Percentiles rank a stretch among this genome's conserved stretches.
These are phyloP conservation scores for Daedalea quercina DNA, from an alignment of 768 basidiomycete genomes.

Conservation along the genomic window DNA sequence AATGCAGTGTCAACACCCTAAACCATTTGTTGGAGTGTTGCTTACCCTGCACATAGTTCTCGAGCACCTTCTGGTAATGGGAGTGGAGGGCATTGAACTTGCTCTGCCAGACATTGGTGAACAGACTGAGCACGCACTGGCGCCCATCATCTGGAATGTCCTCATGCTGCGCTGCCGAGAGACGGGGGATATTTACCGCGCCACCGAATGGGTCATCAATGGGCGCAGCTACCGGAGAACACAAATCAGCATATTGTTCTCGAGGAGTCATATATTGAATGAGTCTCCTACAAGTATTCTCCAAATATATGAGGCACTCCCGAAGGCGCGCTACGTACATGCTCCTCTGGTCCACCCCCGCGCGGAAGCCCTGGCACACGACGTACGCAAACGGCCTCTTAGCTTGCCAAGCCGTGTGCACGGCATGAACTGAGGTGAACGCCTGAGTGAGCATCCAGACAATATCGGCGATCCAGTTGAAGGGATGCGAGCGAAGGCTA, in stretches of 20 bases:
- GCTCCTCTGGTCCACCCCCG: not conserved
- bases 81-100: too few species aligned
- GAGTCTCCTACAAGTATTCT: too few species aligned
- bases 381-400: conserved; percentile 8
- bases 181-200: not conserved
- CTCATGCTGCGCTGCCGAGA: too few species aligned
- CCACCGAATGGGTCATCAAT: not conserved
- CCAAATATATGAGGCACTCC: not conserved
- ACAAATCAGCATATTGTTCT: not conserved
- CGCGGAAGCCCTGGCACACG: conserved; percentile 9
- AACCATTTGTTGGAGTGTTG: too few species aligned
- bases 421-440: conserved; percentile 5
- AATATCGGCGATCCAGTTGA: conserved; percentile 8
- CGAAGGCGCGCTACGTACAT: not conserved
- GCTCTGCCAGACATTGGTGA: too few species aligned
- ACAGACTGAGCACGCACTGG: too few species aligned
- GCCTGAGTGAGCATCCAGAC: conserved; percentile 6
- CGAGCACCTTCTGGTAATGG: too few species aligned
- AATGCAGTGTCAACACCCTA: too few species aligned
- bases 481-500: conserved; percentile 6
- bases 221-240: too few species aligned
- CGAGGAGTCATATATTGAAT: too few species aligned
- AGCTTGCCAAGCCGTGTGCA: not conserved
- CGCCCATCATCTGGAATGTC: too few species aligned
- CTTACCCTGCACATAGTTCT: too few species aligned